Evolutionary conservation across 108 stramenopile genomes (phyloP), one percentile per base, ranked within the genome.

Genomic region (Stephanodiscus minutulus): DNA sequence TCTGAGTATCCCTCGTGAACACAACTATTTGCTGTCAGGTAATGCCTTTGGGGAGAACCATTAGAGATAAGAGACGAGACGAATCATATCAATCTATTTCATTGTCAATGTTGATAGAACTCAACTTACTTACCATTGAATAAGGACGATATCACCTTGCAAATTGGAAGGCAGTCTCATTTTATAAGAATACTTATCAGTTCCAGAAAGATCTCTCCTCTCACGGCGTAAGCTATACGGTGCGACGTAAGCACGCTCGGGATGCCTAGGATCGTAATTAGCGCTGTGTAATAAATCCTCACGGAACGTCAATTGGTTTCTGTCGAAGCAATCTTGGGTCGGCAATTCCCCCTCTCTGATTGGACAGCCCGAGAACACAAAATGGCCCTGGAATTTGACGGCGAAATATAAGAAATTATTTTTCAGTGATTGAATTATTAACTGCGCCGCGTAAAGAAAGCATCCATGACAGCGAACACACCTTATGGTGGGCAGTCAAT

Each of bases 281-380:
- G 82, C 84, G 25, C 70, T 73, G 62, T 83, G 63, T 2, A 78
- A 22, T 41, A 73, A 27, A 70, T 91, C 90, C 52, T 73, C 46
- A 3, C 87, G 74, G 56, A 91, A 91, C n/a, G 53, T 74, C 15
- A 91, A 43, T 55, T 70, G 81, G 71, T 77, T 44, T 9, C 55
- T 11, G 36, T 87, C 76, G 52, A 91, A 88, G 58, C 90, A 91
- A 39, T 72, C 82, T 68, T 84, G 79, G 3, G 84, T 82, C 11
- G 87, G 70, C 9, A 46, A 55, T 25, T 81, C 64, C 29, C 86
- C 85, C 21, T 63, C 17, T 13, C 17, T 20, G n/a, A 82, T 65
- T 10, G 82, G 73, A 67, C 88, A 89, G 4, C 76, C 88, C 7
- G 62, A 56, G 61, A 87, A 66, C 28, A 77, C 81, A 24, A 87